Evolutionary conservation across 129 eudicot genomes (phyloP), one percentile per base, ranked within the genome.

Genomic region (Rutidosis leptorrhynchoides): DNA sequence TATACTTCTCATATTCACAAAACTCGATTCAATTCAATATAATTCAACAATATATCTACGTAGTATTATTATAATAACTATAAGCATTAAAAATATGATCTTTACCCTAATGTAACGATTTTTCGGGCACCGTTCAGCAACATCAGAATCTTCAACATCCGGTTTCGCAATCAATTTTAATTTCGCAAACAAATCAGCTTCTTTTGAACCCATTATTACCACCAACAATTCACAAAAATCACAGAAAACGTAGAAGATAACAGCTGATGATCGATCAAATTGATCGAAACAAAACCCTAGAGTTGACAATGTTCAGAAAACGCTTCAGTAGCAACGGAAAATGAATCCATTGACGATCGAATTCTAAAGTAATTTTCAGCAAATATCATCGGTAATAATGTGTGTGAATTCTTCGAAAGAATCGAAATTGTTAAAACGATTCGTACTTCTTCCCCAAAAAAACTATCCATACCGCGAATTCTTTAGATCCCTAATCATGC

Each of bases 241-340:
- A 67, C 63, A 30, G 46, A 33, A 62, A 57, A 62, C 49, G 51
- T 14, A 68, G 54, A 74, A 55, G 35, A 19, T 16, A 65, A 58
- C 58, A n/a, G 20, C 64, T 32, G 42, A 54, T 10, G 64, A 45
- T 14, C 65, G 51, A 66, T 33, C 0, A 25, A 57, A 58, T n/a
- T 6, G 32, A 43, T 23, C 48, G 30, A 56, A 68, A 12, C 28
- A 6, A 64, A 65, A 21, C 68, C 58, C 73, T 68, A 75, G 30
- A 68, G 74, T 2, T 20, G 33, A 23, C 43, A 48, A 17, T 32
- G 58, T 70, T 82, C 83, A 49, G 83, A 78, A 25, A 82, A 82
- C n/a, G 86, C 86, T 70, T 82, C 86, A 12, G 75, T 58, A 10
- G 75, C 75, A 27, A 82, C 80, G 27, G 73, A 82, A 56, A 82